A percentile compares a stretch with the other conserved stretches of the same genome.
These are phyloP conservation scores for Phytophthora idaei DNA, from an alignment of 352 stramenopile genomes.

Conservation along the genomic window DNA sequence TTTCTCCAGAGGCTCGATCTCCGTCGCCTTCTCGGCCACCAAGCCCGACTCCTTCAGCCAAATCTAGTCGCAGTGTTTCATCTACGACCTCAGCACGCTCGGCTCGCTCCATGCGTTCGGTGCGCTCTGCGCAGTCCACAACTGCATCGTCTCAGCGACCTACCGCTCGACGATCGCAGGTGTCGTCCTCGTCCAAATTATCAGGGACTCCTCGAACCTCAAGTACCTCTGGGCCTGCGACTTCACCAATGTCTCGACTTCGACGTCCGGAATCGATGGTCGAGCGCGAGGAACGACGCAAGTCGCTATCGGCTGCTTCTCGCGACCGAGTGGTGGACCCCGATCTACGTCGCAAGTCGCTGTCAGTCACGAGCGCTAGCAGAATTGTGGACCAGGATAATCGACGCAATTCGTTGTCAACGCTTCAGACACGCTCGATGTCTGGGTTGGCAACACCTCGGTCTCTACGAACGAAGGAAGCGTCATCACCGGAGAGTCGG, in stretches of 20 bases:
- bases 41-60: conserved; percentile 55
- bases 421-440: conserved; percentile 39
- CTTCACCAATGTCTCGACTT: conserved; percentile 23
- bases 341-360: conserved; percentile 55
- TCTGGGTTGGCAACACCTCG: conserved; percentile 30
- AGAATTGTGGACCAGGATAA: conserved; percentile 30
- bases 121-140: conserved; percentile 16
- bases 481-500: conserved; percentile 15
- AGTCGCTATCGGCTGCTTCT: conserved; percentile 39
- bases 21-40: conserved; percentile 26
- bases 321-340: conserved; percentile 35
- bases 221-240: conserved; percentile 1
- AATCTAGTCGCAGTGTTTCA: conserved; percentile 46
- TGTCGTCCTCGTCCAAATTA: conserved; percentile 13
- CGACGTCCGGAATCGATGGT: conserved; percentile 33
- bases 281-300: conserved; percentile 45
- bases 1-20: conserved; percentile 11
- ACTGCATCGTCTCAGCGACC: conserved; percentile 18
- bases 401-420: conserved; percentile 54
- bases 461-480: conserved; percentile 26
- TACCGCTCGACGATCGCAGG: conserved; percentile 16
- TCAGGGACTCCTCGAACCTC: conserved; percentile 13
- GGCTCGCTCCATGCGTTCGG: conserved; percentile 28
- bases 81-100: conserved; percentile 51
- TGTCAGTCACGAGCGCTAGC: conserved; percentile 31